Conservation (phyloP, 2,329 filamentous ascomycete species). For the Colletotrichum horii region DNA sequence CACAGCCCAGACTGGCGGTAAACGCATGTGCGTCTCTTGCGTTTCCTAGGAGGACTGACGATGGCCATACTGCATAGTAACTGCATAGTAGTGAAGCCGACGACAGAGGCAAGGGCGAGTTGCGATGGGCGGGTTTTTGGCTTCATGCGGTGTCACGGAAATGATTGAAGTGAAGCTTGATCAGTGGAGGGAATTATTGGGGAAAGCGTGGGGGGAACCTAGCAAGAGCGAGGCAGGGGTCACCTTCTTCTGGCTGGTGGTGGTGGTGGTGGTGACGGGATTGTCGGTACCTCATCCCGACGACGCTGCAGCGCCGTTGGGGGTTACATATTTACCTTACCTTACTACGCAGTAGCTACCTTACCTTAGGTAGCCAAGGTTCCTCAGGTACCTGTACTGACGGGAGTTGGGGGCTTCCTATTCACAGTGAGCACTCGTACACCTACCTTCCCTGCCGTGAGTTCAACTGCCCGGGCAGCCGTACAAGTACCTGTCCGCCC, state of each 20-base stretch:
- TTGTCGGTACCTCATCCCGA: not conserved
- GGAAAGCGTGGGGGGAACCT: conserved; percentile 16
- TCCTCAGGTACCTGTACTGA: not conserved
- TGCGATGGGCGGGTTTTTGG: not conserved
- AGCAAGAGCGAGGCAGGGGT: not conserved
- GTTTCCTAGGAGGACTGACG: not conserved
- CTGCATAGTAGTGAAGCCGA: not conserved
- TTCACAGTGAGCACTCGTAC: not conserved
- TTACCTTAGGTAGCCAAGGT: too few species aligned
- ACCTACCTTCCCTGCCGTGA: not conserved
- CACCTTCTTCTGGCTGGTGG: not conserved
- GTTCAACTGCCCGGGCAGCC: not conserved
- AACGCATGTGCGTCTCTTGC: not conserved
- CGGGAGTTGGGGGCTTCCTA: not conserved
- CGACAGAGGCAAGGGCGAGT: not conserved
- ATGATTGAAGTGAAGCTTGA: conserved; percentile 18
- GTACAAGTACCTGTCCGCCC: not conserved
- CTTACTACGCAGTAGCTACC: too few species aligned
- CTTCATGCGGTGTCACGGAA: conserved; percentile 10
- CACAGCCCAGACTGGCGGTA: not conserved
- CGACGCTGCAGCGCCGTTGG: not conserved
- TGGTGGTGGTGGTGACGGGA: not conserved
- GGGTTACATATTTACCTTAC: too few species aligned
- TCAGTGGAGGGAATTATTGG: conserved; percentile 6
- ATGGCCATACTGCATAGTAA: too few species aligned